Base-by-base conservation (phyloP, 345 rosid genomes). In the Euphorbia pulcherrima region DNA sequence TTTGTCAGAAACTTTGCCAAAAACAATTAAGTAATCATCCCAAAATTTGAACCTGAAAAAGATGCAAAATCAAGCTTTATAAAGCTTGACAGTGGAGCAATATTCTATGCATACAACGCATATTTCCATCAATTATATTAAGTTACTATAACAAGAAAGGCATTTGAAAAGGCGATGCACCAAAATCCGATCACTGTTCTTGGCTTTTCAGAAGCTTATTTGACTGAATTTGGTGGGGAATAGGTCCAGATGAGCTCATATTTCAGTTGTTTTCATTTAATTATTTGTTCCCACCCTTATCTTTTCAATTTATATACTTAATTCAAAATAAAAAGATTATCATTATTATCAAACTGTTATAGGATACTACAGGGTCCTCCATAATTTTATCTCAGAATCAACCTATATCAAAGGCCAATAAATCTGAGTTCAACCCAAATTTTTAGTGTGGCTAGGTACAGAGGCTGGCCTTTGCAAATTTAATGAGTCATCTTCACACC, bases 101-200 rank as follows among this genome's bases (percentile, higher is more conserved):
- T n/a, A n/a, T n/a, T n/a, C n/a, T n/a, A n/a, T n/a, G n/a, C n/a
- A n/a, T n/a, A n/a, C n/a, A n/a, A n/a, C n/a, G n/a, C n/a, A n/a
- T n/a, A n/a, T n/a, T n/a, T n/a, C n/a, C n/a, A 6, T 62, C n/a
- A 4, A n/a, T 18, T 44, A 52, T 37, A 29, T 46, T 51, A 52
- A 33, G 37, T 29, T 71, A 20, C 61, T 21, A 39, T 52, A 62
- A 18, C 67, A 54, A 54, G 55, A 51, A 71, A 53, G 24, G 13
- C 60, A 41, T 0, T 52, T 7, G 16, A 20, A 40, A 71, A 71
- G 17, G 64, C 26, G 33, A 35, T 29, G 37, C 58, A 55, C 55
- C 30, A 44, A 44, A 64, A 29, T 37, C 21, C 20, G 57, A 18
- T 12, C 44, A 33, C 9, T 46, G 64, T 47, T 64, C 59, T 29